Base-by-base conservation (phyloP, 2,329 filamentous ascomycete genomes). In the Exophiala alcalophila region DNA sequence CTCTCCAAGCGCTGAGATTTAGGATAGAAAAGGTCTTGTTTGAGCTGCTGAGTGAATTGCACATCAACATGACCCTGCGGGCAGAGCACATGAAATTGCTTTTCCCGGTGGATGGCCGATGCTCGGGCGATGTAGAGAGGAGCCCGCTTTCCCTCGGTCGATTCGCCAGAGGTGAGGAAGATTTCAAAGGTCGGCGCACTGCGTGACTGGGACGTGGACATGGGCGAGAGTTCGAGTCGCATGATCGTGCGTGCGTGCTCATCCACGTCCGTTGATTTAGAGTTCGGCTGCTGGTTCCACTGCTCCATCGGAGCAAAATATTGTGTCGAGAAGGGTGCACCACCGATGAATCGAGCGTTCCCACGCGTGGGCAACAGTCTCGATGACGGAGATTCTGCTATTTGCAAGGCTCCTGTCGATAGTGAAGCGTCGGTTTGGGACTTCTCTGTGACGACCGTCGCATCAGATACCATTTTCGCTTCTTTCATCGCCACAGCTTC, bases 41-140 rank as follows among this genome's bases (percentile, higher is more conserved):
- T 46, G 25, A 49, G 16, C 14, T 40, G 37, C 19, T 31, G 36
- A 4, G 18, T 33, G 12, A 52, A 21, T 20, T 27, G 35, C 4
- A 52, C 21, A 23, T 52, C 49, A 9, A 40, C 35, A 11, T 43
- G 15, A 11, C 21, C 26, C 12, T 28, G 20, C 19, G 49, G 49
- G 23, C 41, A 48, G 10, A 46, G 30, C 10, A 45, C 40, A 16
- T 20, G 36, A 19, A 39, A 46, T 11, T 30, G 29, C 15, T 34
- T 40, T 11, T 49, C 36, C 8, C 36, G 20, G 20, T 45, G 38
- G 18, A 52, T 40, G n/a, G 45, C 44, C 7, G 49, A 36, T 19
- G 49, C 19, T 21, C 35, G 42, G 16, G 34, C 16, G 8, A 49
- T 20, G 10, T 34, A 28, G 12, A 52, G 38, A 16, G 8, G 24